phyloP scores from a whole-genome alignment of 306 rosid genomes.

The Rubus idaeus region DNA sequence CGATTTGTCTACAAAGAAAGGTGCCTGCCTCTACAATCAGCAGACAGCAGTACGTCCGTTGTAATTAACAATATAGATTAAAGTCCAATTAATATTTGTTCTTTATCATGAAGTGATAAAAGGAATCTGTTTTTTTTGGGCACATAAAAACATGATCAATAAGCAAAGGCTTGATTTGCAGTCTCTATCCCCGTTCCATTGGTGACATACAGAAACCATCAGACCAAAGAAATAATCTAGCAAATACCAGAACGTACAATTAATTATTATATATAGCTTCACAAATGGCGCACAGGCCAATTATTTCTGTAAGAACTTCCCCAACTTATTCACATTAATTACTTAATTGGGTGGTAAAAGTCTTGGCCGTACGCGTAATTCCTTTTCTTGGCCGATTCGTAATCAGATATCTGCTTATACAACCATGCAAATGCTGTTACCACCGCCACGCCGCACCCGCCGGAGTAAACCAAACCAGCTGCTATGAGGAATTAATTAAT shows the following conservation, averaged over 20 bases:
- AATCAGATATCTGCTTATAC: slow-evolving; percentile 38
- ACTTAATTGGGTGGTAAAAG: background rate
- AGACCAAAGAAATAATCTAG: background rate
- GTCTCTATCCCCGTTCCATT: too few species aligned
- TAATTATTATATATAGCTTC: background rate
- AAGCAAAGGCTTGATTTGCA: too few species aligned
- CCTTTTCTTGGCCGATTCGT: slow-evolving; percentile 35
- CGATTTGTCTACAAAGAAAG: too few species aligned
- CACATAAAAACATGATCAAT: too few species aligned
- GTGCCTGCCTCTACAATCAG: too few species aligned
- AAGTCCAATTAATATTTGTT: too few species aligned
- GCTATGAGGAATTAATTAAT: slow-evolving; percentile 23
- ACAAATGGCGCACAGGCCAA: background rate
- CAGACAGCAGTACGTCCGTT: too few species aligned
- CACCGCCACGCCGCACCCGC: slow-evolving; percentile 47
- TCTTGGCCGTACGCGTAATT: slow-evolving; percentile 35
- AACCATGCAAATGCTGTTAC: slow-evolving; percentile 50
- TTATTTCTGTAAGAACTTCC: background rate
- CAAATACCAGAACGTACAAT: background rate
- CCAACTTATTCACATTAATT: background rate
- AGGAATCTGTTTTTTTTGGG: too few species aligned
- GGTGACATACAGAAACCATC: background rate
- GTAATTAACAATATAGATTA: too few species aligned
- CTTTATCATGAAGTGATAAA: too few species aligned
- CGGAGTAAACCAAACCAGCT: slow-evolving; percentile 49